Evolutionary conservation across 805 yeast species (phyloP).

Genomic region (Saturnispora hagleri): DNA sequence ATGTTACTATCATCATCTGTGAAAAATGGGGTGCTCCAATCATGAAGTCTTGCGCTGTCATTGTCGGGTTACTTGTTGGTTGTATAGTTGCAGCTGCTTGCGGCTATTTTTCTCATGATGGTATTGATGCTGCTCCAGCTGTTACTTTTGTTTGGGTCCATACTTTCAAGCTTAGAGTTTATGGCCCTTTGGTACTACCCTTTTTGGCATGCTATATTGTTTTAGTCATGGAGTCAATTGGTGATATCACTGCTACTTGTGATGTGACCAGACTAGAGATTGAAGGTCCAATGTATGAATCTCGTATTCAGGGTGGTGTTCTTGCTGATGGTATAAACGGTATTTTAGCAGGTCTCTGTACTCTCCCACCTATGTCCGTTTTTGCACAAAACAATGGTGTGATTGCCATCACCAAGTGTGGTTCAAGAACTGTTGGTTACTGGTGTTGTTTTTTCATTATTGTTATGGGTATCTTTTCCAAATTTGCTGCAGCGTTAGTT

Average conservation of each 20-base stretch:
- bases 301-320: conserved; percentile 88
- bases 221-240: conserved; percentile 87
- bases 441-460: conserved; percentile 54
- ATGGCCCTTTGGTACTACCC: conserved; percentile 83
- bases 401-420: conserved; percentile 85
- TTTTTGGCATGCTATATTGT: conserved; percentile 75
- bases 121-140: conserved; percentile 64
- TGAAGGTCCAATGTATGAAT: conserved; percentile 72
- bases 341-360: conserved; percentile 63
- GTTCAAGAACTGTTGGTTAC: conserved; percentile 62
- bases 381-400: conserved; percentile 97
- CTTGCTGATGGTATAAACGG: conserved; percentile 81
- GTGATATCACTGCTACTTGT: conserved; percentile 89
- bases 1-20: conserved; percentile 58
- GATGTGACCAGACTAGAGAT: conserved; percentile 83
- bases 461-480: conserved; percentile 81
- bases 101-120: conserved; percentile 58
- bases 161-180: conserved; percentile 65
- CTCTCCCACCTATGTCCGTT: conserved; percentile 83
- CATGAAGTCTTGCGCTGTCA: conserved; percentile 90
- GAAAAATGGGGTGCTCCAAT: conserved; percentile 92
- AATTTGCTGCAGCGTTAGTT: conserved; percentile 82
- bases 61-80: conserved; percentile 74
- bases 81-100: conserved; percentile 90
- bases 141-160: conserved; percentile 83